phyloP scores from a whole-genome alignment of 148 eudicot genomes.

The Agrostemma githago region DNA sequence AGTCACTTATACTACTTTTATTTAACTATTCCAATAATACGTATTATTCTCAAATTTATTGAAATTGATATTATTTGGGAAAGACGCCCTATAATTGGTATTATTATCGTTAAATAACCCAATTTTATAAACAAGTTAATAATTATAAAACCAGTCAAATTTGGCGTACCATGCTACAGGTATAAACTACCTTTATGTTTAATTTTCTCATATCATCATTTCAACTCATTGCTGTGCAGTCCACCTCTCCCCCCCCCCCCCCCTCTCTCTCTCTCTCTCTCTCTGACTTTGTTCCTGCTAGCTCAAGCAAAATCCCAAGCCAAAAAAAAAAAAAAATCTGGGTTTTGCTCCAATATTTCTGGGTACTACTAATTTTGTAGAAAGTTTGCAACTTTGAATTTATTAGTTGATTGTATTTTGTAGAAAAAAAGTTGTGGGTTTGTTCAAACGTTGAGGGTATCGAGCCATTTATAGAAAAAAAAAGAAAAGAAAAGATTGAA shows the following conservation, averaged over 20 bases:
- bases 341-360: constrained; percentile 10
- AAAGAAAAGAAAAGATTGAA: too few species aligned
- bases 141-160: constrained; percentile 12
- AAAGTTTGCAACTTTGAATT: constrained; percentile 9
- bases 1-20: too few species aligned
- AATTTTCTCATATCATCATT: background rate
- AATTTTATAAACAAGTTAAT: too few species aligned
- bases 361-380: constrained; percentile 7
- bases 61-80: too few species aligned
- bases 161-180: constrained; percentile 3
- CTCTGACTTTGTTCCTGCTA: constrained; percentile 9
- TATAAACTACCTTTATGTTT: background rate
- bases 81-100: too few species aligned
- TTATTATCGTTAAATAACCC: too few species aligned
- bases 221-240: background rate
- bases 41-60: too few species aligned
- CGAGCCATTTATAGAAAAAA: too few species aligned
- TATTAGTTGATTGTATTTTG: background rate
- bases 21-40: too few species aligned
- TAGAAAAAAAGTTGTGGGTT: constrained; percentile 4
- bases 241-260: background rate
- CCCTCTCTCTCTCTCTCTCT: background rate
- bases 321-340: background rate
- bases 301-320: background rate
- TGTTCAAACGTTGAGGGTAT: background rate